Conservation (phyloP, 2,329 filamentous ascomycete genomes). For the Neonectria hederae region DNA sequence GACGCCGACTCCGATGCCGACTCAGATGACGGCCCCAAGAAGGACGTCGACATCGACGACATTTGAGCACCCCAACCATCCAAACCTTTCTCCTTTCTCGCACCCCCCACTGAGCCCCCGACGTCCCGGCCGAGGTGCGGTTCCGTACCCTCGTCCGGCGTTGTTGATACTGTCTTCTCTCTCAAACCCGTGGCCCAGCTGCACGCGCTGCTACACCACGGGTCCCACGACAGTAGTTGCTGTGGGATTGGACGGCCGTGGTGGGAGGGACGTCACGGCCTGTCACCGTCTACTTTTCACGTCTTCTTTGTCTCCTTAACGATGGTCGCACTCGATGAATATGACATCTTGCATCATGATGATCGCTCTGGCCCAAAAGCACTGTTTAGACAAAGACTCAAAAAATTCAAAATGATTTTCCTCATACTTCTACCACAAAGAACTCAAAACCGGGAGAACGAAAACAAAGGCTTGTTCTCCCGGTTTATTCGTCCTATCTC, state of each 20-base stretch:
- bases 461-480: not conserved
- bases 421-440: constrained; percentile 22
- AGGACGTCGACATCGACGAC: constrained; percentile 94
- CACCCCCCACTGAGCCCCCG: constrained; percentile 38
- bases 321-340: constrained; percentile 35
- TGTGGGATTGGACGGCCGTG: constrained; percentile 55
- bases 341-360: constrained; percentile 38
- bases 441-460: not conserved
- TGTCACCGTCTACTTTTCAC: constrained; percentile 43
- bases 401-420: constrained; percentile 35
- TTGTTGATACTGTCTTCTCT: constrained; percentile 71
- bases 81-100: constrained; percentile 14
- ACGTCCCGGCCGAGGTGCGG: constrained; percentile 21
- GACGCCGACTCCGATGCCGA: constrained; percentile 78
- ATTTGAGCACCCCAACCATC: constrained; percentile 67
- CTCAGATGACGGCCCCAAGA: constrained; percentile 66
- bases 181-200: constrained; percentile 55
- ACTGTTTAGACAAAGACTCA: constrained; percentile 41
- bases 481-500: not conserved
- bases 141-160: constrained; percentile 24
- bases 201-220: constrained; percentile 23
- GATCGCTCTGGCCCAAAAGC: constrained; percentile 38
- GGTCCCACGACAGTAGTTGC: constrained; percentile 60
- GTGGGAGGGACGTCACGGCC: constrained; percentile 71
- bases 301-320: constrained; percentile 32